A percentile compares a stretch with the other conserved stretches of the same genome.
These are phyloP conservation scores for Scedosporium minutisporum DNA, from an alignment of 2,329 filamentous ascomycete species.

Conservation along the genomic window DNA sequence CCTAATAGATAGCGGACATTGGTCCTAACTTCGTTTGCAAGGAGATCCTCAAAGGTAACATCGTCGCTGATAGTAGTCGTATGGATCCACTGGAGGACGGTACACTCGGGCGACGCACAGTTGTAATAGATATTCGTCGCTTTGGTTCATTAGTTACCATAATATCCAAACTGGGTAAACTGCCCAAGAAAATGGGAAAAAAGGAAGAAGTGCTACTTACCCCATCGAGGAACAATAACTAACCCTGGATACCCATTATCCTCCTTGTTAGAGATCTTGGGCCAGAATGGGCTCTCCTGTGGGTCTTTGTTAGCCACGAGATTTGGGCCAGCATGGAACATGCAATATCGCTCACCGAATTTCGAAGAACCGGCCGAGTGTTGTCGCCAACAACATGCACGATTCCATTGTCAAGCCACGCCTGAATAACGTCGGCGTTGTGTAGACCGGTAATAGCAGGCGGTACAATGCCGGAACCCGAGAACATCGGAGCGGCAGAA, in stretches of 20 bases:
- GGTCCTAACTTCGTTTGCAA: slow-evolving; percentile 38
- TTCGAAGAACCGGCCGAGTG: slow-evolving; percentile 44
- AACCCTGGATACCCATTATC: slow-evolving; percentile 46
- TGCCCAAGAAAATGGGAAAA: not conserved
- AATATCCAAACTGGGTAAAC: no score
- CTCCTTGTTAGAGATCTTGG: slow-evolving; percentile 39
- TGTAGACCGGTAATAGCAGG: slow-evolving; percentile 55
- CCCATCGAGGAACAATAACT: slow-evolving; percentile 47
- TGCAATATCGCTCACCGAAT: slow-evolving; percentile 18
- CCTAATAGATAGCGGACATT: slow-evolving; percentile 48
- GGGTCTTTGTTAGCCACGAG: not conserved
- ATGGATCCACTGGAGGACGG: slow-evolving; percentile 50
- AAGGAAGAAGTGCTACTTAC: not conserved
- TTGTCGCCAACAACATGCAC: slow-evolving; percentile 52
- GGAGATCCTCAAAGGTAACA: slow-evolving; percentile 41
- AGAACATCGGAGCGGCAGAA: slow-evolving; percentile 34
- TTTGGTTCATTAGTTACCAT: not conserved
- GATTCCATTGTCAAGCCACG: slow-evolving; percentile 50
- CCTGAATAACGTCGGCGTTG: slow-evolving; percentile 50
- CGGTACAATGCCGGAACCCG: slow-evolving; percentile 46
- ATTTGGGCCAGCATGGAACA: not conserved
- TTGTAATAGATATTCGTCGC: slow-evolving; percentile 57
- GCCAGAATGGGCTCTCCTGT: slow-evolving; percentile 40
- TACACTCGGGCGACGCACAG: slow-evolving; percentile 47
- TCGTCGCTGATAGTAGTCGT: slow-evolving; percentile 43